These are phyloP conservation scores for Globisporangium heterothallicum DNA, from an alignment of 352 stramenopile genomes.

Conservation along the genomic window DNA sequence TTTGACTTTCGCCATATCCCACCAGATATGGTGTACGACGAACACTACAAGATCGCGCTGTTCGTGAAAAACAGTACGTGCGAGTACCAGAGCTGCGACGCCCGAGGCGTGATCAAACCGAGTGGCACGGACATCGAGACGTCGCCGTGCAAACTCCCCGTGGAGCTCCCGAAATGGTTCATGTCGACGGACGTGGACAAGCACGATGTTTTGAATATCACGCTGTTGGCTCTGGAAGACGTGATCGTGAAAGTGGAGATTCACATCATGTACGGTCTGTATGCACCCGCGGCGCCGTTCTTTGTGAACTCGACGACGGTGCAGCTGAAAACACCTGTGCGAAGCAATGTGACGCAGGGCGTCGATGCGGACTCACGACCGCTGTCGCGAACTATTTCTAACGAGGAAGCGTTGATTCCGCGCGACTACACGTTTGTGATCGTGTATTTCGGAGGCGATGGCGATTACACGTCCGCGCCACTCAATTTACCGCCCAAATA, in stretches of 20 bases:
- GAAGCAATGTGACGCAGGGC: constrained; percentile 72
- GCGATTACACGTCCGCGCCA: constrained; percentile 67
- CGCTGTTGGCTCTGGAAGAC: constrained; percentile 93
- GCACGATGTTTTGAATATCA: constrained; percentile 92
- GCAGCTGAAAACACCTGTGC: constrained; percentile 63
- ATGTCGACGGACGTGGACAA: constrained; percentile 87
- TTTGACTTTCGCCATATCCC: constrained; percentile 95
- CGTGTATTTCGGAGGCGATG: constrained; percentile 65
- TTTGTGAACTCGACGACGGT: constrained; percentile 92
- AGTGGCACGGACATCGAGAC: constrained; percentile 76
- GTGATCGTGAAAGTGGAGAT: constrained; percentile 93
- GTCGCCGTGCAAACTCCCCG: constrained; percentile 87
- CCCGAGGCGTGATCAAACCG: constrained; percentile 40
- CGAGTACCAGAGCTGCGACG: constrained; percentile 81
- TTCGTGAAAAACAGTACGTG: constrained; percentile 93
- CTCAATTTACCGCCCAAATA: constrained; percentile 95
- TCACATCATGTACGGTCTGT: constrained; percentile 94
- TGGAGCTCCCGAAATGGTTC: constrained; percentile 91
- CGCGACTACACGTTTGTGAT: constrained; percentile 91
- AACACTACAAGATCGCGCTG: constrained; percentile 95
- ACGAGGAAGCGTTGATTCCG: constrained; percentile 64
- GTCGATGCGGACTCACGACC: constrained; percentile 50
- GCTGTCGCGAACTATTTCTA: constrained; percentile 82
- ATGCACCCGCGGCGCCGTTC: constrained; percentile 72
- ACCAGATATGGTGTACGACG: constrained; percentile 87